These are phyloP conservation scores for Dryas integrifolia DNA, from an alignment of 331 rosid species.

Conservation along the genomic window DNA sequence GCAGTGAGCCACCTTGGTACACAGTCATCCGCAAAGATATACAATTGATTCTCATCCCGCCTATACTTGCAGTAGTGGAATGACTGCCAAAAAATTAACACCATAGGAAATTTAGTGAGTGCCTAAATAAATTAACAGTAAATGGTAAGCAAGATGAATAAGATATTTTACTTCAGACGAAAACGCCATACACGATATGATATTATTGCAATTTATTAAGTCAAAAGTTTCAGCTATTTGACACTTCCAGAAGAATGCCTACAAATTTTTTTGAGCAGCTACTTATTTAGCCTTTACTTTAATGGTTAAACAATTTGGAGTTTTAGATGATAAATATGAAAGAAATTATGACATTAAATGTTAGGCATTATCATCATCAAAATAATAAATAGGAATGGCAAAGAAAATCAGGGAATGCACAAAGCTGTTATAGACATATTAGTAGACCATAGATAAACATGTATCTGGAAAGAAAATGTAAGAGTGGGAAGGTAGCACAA, in stretches of 20 bases:
- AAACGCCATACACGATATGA: not conserved
- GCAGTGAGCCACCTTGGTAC: conserved; percentile 98
- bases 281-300: not conserved
- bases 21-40: conserved; percentile 88
- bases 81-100: conserved; percentile 57
- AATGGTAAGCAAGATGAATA: conserved; percentile 9
- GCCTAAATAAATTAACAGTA: not conserved
- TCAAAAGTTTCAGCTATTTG: not conserved
- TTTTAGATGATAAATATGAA: not conserved
- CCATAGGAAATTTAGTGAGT: conserved; percentile 12
- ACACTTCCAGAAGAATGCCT: conserved; percentile 1
- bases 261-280: not conserved
- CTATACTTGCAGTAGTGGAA: conserved; percentile 98
- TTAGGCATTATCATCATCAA: not conserved
- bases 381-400: not conserved
- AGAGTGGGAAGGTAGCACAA: not conserved
- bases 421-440: too few relatives aligned
- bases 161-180: not conserved
- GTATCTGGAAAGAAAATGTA: not conserved
- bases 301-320: not conserved
- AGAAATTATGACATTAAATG: not conserved
- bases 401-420: not conserved
- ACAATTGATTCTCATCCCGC: conserved; percentile 89
- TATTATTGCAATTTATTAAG: not conserved
- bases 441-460: not conserved